These are phyloP conservation scores for Seiridium cupressi DNA, from an alignment of 2,329 filamentous ascomycete species.

Conservation along the genomic window DNA sequence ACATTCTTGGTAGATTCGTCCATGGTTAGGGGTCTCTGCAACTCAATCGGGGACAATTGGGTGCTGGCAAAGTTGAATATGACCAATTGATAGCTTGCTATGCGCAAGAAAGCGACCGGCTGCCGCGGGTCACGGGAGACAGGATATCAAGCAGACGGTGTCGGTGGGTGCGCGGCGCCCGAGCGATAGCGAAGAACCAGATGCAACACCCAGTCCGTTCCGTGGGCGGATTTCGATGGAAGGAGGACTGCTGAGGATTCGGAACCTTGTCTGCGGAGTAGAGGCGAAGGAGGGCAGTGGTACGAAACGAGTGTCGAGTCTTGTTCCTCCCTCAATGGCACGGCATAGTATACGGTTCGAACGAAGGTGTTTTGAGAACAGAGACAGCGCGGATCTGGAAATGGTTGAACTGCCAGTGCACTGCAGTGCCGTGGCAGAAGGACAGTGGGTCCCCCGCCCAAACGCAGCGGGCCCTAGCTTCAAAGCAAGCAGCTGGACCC, in stretches of 20 bases:
- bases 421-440: not conserved
- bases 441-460: constrained; percentile 1
- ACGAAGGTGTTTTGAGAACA: not conserved
- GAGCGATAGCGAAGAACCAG: not conserved
- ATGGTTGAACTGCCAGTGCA: constrained; percentile 3
- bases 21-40: not conserved
- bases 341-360: not conserved
- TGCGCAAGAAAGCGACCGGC: not conserved
- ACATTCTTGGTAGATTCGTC: constrained; percentile 1
- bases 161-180: not conserved
- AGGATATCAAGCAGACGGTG: not conserved
- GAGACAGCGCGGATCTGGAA: not conserved
- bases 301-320: not conserved
- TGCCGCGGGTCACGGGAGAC: not conserved
- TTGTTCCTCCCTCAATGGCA: not conserved
- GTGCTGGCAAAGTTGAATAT: not conserved
- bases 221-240: too few species aligned
- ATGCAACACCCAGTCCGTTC: too few species aligned
- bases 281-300: too few species aligned
- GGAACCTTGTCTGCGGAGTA: too few species aligned
- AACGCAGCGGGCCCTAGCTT: not conserved
- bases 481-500: not conserved
- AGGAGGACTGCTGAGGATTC: too few species aligned
- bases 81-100: not conserved
- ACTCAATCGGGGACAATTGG: not conserved